phyloP scores from a whole-genome alignment of 148 eudicot species.

The Chenopodium album region DNA sequence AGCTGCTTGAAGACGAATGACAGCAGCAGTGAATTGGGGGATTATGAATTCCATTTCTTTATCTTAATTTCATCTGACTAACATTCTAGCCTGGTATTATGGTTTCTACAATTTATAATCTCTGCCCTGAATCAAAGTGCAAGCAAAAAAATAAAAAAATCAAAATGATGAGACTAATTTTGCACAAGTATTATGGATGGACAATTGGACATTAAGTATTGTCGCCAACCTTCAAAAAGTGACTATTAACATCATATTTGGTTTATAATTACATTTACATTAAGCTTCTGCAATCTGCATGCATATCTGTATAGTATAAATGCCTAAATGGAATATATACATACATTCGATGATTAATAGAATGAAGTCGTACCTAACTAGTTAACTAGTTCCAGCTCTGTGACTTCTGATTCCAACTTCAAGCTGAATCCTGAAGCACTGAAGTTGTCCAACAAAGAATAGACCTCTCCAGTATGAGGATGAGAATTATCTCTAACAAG shows the following conservation, averaged over 20 bases:
- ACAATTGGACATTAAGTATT: not conserved
- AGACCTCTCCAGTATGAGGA: slow-evolving; percentile 44
- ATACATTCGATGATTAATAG: not conserved
- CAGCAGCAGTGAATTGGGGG: no score
- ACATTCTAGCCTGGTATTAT: not conserved
- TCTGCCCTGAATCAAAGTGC: not conserved
- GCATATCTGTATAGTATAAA: not conserved
- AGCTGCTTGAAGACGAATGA: not conserved
- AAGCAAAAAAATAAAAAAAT: not conserved
- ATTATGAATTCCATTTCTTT: not conserved
- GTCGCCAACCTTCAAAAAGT: not conserved
- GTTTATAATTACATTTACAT: slow-evolving; percentile 8
- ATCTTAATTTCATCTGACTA: not conserved
- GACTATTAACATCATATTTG: not conserved
- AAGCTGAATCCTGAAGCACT: slow-evolving; percentile 30
- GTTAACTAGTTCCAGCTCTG: slow-evolving; percentile 16
- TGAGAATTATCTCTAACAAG: slow-evolving; percentile 47
- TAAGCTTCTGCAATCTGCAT: not conserved
- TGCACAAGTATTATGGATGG: not conserved
- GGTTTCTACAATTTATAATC: not conserved
- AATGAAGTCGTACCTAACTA: not conserved
- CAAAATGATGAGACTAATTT: not conserved
- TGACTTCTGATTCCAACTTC: slow-evolving; percentile 21
- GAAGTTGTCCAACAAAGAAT: slow-evolving; percentile 35
- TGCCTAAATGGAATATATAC: no score